Base-by-base conservation (phyloP, 371 early-diverging fungal genomes). In the Apophysomyces elegans region DNA sequence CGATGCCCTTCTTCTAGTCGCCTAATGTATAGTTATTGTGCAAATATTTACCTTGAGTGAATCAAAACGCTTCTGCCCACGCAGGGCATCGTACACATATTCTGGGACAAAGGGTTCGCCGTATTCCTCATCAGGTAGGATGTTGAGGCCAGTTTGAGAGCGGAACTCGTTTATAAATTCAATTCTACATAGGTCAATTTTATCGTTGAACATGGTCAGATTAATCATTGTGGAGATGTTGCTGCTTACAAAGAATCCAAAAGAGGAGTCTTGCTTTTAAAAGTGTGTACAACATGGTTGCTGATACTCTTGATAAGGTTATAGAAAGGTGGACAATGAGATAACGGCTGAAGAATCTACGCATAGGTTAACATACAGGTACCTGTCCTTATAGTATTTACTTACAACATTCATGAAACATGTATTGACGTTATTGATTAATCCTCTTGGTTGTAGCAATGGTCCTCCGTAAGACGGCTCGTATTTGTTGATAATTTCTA, bases 351-450 rank as follows among this genome's bases (percentile, higher is more conserved):
- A 35, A 95, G 79, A 57, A 95, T 92, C 79, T 87, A 74, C n/a
- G 9, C 13, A 3, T 46, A 47, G 4, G 21, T 50, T 9, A 9
- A n/a, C 4, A 16, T 16, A 50, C 21, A 7, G 54, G n/a, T 7
- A 21, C 54, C n/a, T 21, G 5, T 21, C 11, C 54, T 8, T n/a
- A 41, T 1, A 41, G 13, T 5, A 41, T 32, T 8, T 26, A 72
- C 80, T 61, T 78, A 90, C 90, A 39, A 93, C 95, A 71, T 97
- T 98, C 93, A 97, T 93, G 71, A 95, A 98, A 77, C 99, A 98
- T 79, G 93, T 96, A 80, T 98, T 98, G 47, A 97, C 97, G 63
- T 89, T 92, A 72, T 98, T 98, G 65, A 95, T 90, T 54, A 98
- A 85, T 4, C 99, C 99, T 39, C 97, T 88, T 14, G 97, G 96